Conservation (phyloP, 208 protist species). For the Wallacemonas sp. region DNA sequence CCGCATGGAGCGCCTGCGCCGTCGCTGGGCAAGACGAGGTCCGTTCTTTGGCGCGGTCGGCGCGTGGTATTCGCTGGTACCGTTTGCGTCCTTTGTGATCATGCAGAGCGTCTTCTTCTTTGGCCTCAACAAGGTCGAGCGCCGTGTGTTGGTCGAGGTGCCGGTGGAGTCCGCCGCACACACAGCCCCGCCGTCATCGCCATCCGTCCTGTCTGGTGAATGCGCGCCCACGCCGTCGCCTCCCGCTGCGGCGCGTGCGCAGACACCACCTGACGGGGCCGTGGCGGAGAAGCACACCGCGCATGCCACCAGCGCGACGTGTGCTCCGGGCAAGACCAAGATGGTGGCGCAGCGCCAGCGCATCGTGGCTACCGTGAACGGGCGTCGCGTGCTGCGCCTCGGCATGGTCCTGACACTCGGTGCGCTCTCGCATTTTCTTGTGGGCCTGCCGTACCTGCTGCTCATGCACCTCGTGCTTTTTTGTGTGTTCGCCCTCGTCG, state of each 20-base stretch:
- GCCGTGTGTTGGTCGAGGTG: constrained; percentile 3
- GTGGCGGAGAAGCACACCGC: neutral
- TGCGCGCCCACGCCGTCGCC: too few relatives aligned
- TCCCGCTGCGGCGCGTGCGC: neutral
- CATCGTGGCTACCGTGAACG: constrained; percentile 35
- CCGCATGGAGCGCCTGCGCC: constrained; percentile 40
- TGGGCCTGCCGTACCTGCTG: constrained; percentile 45
- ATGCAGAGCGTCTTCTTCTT: constrained; percentile 55
- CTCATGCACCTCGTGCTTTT: constrained; percentile 49
- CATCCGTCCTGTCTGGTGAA: too few relatives aligned
- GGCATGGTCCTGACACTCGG: constrained; percentile 31
- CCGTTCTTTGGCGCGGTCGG: constrained; percentile 38
- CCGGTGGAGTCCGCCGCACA: neutral
- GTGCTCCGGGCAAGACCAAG: too few relatives aligned
- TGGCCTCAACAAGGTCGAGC: constrained; percentile 62
- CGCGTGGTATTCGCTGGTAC: constrained; percentile 35
- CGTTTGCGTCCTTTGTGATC: constrained; percentile 53
- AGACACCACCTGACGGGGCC: neutral
- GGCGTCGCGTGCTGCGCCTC: constrained; percentile 37
- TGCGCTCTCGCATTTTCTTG: constrained; percentile 36
- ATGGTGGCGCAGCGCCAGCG: constrained; percentile 13
- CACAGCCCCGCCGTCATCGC: neutral
- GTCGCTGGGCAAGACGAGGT: constrained; percentile 34
- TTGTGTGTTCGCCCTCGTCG: constrained; percentile 36
- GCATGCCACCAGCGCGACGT: neutral